Evolutionary conservation across 805 yeast species (phyloP), one percentile per base, ranked within the genome.

Genomic region (Kodamaea fukazawae): DNA sequence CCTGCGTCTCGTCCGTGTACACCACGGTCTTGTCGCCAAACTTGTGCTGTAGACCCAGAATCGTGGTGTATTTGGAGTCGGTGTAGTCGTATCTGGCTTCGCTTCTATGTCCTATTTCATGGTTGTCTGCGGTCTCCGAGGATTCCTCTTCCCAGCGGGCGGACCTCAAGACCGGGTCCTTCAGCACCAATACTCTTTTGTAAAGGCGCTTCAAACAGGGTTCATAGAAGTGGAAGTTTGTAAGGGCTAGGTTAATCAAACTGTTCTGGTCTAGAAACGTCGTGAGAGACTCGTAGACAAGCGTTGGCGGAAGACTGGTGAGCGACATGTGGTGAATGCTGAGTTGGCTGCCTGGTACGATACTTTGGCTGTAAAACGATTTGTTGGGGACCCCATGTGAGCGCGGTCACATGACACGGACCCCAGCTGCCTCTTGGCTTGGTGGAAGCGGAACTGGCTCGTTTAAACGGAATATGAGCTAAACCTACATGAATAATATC

Each of bases 191-290:
- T 12, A 67, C 47, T 12, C 47, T 49, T 7, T 45, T 41, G 48
- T 67, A 67, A 27, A 67, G 47, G 33, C 58, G 48, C 14, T 41
- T 33, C 32, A 57, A 38, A 38, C 67, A 61, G 10, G 68, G 68
- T 35, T 55, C 47, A 44, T 67, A 67, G 40, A 63, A 61, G 22
- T 48, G 46, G 45, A 43, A 67, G 48, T 64, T 66, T 18, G 72
- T 63, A 16, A 49, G 49, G 1, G 70, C 57, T 12, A 67, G 53
- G 32, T 57, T 61, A 18, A 61, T 18, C 12, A 64, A 51, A 33
- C 53, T 55, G 35, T 60, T 59, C 41, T 64, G 69, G 5, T 65
- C 63, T 11, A 63, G 50, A 33, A 45, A 58, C 25, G 29, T 42
- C 6, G 57, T 32, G 13, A 37, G 26, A 18, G 16, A 14, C 17